Conservation (phyloP, 768 basidiomycete species). For the Trametes cubensis region DNA sequence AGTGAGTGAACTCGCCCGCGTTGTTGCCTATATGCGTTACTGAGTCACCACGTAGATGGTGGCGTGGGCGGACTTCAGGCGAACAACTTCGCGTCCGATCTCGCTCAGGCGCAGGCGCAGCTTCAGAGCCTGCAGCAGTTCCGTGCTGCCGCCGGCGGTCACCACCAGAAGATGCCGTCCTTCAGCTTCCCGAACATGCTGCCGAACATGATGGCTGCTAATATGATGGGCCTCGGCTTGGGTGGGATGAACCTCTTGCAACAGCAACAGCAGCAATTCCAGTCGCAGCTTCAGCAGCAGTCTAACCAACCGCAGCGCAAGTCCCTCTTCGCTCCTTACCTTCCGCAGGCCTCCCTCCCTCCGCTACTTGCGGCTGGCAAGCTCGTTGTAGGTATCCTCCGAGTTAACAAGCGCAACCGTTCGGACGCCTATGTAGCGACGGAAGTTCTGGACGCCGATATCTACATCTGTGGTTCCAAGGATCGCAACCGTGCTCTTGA, state of each 20-base stretch:
- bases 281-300: conserved; percentile 93
- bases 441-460: conserved; percentile 97
- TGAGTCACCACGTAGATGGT: conserved; percentile 54
- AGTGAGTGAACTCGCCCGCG: conserved; percentile 52
- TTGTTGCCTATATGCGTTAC: conserved; percentile 12
- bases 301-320: conserved; percentile 93
- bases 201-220: conserved; percentile 96
- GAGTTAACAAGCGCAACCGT: conserved; percentile 97
- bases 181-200: conserved; percentile 99
- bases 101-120: conserved; percentile 97
- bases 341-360: conserved; percentile 96
- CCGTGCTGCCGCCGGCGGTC: conserved; percentile 91
- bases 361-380: conserved; percentile 96
- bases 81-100: conserved; percentile 74
- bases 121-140: conserved; percentile 95
- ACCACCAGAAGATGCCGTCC: conserved; percentile 96
- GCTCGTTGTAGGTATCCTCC: conserved; percentile 93
- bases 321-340: conserved; percentile 96
- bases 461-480: conserved; percentile 98
- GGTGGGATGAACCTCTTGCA: conserved; percentile 85
- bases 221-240: conserved; percentile 89
- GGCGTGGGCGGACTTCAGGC: conserved; percentile 65
- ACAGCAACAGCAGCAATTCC: conserved; percentile 94
- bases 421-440: conserved; percentile 99
- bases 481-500: conserved; percentile 98